A percentile compares a stretch with the other conserved stretches of the same genome.
phyloP scores from a whole-genome alignment of 176 grass and related monocot species.

The Oryza australiensis region DNA sequence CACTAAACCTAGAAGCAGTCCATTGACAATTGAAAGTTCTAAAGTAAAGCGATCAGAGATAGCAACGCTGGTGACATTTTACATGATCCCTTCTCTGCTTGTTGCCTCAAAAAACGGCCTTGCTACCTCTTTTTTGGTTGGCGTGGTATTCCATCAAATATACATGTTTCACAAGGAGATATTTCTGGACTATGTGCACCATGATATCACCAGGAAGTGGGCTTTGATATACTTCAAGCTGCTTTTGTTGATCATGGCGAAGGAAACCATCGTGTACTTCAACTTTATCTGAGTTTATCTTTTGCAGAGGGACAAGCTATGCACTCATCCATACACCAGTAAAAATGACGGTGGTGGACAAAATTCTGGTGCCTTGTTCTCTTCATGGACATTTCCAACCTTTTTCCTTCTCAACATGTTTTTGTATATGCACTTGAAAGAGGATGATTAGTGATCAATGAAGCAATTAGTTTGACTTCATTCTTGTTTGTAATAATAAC shows the following conservation, averaged over 20 bases:
- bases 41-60: slow-evolving; percentile 77
- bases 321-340: neutral
- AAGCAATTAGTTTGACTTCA: neutral
- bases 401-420: neutral
- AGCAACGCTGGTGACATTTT: slow-evolving; percentile 57
- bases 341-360: slow-evolving; percentile 36
- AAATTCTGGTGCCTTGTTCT: slow-evolving; percentile 1
- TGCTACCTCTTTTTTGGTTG: slow-evolving; percentile 59
- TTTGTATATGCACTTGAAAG: neutral
- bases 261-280: slow-evolving; percentile 78
- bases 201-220: slow-evolving; percentile 86
- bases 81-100: slow-evolving; percentile 72
- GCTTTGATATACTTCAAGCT: slow-evolving; percentile 83
- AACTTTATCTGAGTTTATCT: slow-evolving; percentile 52
- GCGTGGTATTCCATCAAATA: slow-evolving; percentile 66
- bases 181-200: slow-evolving; percentile 91
- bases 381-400: neutral
- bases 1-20: slow-evolving; percentile 55
- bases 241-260: slow-evolving; percentile 75
- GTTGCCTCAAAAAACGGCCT: slow-evolving; percentile 58
- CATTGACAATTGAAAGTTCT: slow-evolving; percentile 61
- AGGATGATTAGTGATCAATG: slow-evolving; percentile 5
- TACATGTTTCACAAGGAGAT: slow-evolving; percentile 99
- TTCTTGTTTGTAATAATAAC: slow-evolving; percentile 27
- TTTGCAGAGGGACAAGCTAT: neutral